Percentiles rank a stretch among this genome's conserved stretches.
Conservation (phyloP, 495 filamentous ascomycete genomes). For the Massariosphaeria phaeospora region DNA sequence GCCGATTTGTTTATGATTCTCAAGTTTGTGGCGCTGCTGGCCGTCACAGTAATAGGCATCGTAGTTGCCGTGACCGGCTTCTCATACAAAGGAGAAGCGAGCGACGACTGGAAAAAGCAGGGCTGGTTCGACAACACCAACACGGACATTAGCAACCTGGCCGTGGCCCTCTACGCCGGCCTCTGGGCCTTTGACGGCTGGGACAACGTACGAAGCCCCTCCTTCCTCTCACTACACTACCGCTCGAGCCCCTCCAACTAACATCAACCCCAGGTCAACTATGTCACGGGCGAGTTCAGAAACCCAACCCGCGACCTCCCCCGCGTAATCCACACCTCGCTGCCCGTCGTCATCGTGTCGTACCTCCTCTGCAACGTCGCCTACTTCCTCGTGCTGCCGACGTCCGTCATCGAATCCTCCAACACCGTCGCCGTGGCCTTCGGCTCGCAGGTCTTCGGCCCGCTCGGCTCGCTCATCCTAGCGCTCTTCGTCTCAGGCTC, state of each 20-base stretch:
- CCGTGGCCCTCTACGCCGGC: slow-evolving; percentile 89
- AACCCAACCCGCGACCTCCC: slow-evolving; percentile 87
- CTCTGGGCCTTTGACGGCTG: slow-evolving; percentile 98
- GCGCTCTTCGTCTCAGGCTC: slow-evolving; percentile 83
- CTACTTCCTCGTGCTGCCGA: slow-evolving; percentile 93
- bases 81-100: slow-evolving; percentile 68
- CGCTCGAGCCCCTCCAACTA: background rate
- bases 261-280: slow-evolving; percentile 68
- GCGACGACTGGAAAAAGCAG: slow-evolving; percentile 76
- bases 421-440: slow-evolving; percentile 96
- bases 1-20: slow-evolving; percentile 93
- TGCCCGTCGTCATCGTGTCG: slow-evolving; percentile 85
- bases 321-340: slow-evolving; percentile 91
- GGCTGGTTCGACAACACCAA: slow-evolving; percentile 88
- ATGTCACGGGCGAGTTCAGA: slow-evolving; percentile 93
- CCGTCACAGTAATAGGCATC: slow-evolving; percentile 81
- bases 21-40: slow-evolving; percentile 86
- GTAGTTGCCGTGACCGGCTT: slow-evolving; percentile 84
- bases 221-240: background rate
- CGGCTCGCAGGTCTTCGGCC: slow-evolving; percentile 82
- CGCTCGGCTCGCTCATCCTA: slow-evolving; percentile 72
- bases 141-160: slow-evolving; percentile 73
- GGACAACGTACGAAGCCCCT: slow-evolving; percentile 73
- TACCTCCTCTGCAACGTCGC: slow-evolving; percentile 88
- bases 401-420: slow-evolving; percentile 67